phyloP scores from a whole-genome alignment of 2,329 filamentous ascomycete genomes.

The Tolypocladium guangdongense region DNA sequence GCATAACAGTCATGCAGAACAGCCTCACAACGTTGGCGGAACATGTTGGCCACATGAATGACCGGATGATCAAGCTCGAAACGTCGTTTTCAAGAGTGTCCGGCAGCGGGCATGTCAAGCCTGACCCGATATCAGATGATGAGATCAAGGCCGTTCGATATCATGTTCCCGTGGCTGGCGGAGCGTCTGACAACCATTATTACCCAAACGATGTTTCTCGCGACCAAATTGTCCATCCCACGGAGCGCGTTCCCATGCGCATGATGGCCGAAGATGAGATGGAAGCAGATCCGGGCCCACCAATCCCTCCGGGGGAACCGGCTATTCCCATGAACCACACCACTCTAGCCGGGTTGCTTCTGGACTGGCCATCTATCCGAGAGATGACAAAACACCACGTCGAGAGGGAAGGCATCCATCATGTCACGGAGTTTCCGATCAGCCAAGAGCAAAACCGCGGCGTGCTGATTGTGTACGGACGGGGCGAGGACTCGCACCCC shows the following conservation, averaged over 20 bases:
- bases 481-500: conserved; percentile 61
- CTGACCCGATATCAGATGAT: conserved; percentile 19
- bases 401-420: conserved; percentile 37
- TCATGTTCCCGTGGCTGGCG: conserved; percentile 9
- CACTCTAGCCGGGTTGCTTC: conserved; percentile 73
- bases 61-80: conserved; percentile 24
- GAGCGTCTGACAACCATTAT: conserved; percentile 7
- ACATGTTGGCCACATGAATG: conserved; percentile 28
- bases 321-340: conserved; percentile 79
- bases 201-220: conserved; percentile 11
- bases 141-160: conserved; percentile 13
- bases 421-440: conserved; percentile 64
- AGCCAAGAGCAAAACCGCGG: conserved; percentile 64
- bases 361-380: conserved; percentile 61
- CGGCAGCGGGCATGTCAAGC: conserved; percentile 10
- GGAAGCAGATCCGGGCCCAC: conserved; percentile 39
- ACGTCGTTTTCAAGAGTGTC: conserved; percentile 12
- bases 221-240: conserved; percentile 13
- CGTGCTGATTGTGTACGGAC: conserved; percentile 62
- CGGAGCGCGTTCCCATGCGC: conserved; percentile 13
- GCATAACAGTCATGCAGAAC: conserved; percentile 31
- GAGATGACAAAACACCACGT: conserved; percentile 46
- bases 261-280: conserved; percentile 34
- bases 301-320: conserved; percentile 47
- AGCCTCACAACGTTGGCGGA: conserved; percentile 24